Evolutionary conservation across 495 filamentous ascomycete species (phyloP).

Genomic region (Aspergillus sparsus): DNA sequence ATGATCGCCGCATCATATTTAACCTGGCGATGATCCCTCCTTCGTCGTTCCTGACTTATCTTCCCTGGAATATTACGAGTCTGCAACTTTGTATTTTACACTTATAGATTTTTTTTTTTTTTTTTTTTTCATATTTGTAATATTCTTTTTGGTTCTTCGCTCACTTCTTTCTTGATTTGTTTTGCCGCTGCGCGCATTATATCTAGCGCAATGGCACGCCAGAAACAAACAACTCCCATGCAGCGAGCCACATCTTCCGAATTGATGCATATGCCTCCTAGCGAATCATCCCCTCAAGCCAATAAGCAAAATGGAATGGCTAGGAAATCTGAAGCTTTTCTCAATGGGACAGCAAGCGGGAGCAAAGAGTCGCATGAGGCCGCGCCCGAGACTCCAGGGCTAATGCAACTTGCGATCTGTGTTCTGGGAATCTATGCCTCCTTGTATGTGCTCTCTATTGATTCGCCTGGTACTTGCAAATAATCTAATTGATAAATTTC

Average conservation of each 20-base stretch:
- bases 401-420: slow-evolving; percentile 78
- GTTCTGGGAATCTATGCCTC: slow-evolving; percentile 93
- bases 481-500: slow-evolving; percentile 24
- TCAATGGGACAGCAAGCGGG: slow-evolving; percentile 43
- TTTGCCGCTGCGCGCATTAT: neutral
- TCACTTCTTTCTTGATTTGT: slow-evolving; percentile 2
- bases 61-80: slow-evolving; percentile 1
- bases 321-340: slow-evolving; percentile 12
- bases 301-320: slow-evolving; percentile 34
- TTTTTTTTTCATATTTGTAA: neutral
- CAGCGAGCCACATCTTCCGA: slow-evolving; percentile 67
- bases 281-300: slow-evolving; percentile 29
- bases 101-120: neutral
- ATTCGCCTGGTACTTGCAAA: neutral
- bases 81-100: neutral
- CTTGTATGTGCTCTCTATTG: slow-evolving; percentile 65
- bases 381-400: slow-evolving; percentile 46
- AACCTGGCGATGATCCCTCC: slow-evolving; percentile 3
- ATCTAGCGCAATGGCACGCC: slow-evolving; percentile 61
- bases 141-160: slow-evolving; percentile 1
- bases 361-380: slow-evolving; percentile 33
- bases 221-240: slow-evolving; percentile 67
- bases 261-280: slow-evolving; percentile 48
- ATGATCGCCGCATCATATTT: slow-evolving; percentile 26
- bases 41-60: slow-evolving; percentile 3